Conservation (phyloP, 352 stramenopile genomes). For the Phytophthora colocasiae region DNA sequence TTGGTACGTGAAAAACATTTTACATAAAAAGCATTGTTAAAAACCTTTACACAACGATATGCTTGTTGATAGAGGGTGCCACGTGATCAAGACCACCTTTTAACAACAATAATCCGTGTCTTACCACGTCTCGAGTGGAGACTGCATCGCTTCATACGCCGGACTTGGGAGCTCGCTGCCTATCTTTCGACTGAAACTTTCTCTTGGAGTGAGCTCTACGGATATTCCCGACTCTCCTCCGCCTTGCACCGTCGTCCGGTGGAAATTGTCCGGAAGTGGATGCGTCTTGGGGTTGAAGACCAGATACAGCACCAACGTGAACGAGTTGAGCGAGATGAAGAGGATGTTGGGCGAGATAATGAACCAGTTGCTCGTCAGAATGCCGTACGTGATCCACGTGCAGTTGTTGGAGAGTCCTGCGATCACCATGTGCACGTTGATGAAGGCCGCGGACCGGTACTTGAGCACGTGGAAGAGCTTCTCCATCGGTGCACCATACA, state of each 20-base stretch:
- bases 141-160: constrained; percentile 18
- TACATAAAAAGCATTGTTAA: not conserved
- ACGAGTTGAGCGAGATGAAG: constrained; percentile 36
- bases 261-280: constrained; percentile 20
- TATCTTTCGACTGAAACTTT: constrained; percentile 13
- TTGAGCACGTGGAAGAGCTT: constrained; percentile 49
- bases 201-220: constrained; percentile 18
- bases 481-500: constrained; percentile 50
- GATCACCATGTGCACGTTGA: constrained; percentile 57
- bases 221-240: constrained; percentile 8
- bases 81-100: constrained; percentile 6
- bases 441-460: constrained; percentile 46
- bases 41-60: not conserved
- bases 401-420: constrained; percentile 51
- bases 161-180: constrained; percentile 9
- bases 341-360: constrained; percentile 40
- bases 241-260: constrained; percentile 2
- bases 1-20: not conserved
- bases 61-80: not conserved
- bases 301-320: constrained; percentile 36
- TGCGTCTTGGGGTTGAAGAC: constrained; percentile 39
- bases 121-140: constrained; percentile 15
- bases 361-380: constrained; percentile 42
- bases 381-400: constrained; percentile 45
- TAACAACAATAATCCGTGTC: not conserved